Percentiles rank a stretch among this genome's conserved stretches.
Evolutionary conservation across 2,329 filamentous ascomycete genomes (phyloP).

Genomic region (Aspergillus amoenus): DNA sequence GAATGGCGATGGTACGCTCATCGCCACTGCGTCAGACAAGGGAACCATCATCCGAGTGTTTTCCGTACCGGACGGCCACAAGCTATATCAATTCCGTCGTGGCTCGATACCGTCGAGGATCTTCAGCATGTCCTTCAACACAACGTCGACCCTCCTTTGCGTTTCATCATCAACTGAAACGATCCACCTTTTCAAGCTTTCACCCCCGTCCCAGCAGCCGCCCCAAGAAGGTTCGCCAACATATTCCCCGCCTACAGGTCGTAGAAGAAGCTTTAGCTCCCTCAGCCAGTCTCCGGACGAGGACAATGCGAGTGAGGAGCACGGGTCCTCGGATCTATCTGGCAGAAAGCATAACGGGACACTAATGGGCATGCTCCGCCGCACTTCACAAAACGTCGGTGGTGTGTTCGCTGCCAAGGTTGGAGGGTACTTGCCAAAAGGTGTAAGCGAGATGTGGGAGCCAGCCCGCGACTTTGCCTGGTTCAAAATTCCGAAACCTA

Average conservation of each 20-base stretch:
- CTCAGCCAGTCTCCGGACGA: conserved; percentile 28
- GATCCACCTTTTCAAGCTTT: conserved; percentile 89
- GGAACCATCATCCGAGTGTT: conserved; percentile 97
- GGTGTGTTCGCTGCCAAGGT: conserved; percentile 85
- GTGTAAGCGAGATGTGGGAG: conserved; percentile 98
- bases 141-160: conserved; percentile 86
- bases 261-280: conserved; percentile 28
- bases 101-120: conserved; percentile 95
- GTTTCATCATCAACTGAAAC: conserved; percentile 97
- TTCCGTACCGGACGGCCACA: conserved; percentile 83
- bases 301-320: conserved; percentile 33
- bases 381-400: conserved; percentile 91
- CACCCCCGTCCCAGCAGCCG: conserved; percentile 34
- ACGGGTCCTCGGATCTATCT: conserved; percentile 33
- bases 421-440: conserved; percentile 86
- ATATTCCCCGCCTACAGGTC: conserved; percentile 24
- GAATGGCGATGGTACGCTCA: conserved; percentile 85
- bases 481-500: conserved; percentile 78
- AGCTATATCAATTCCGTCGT: conserved; percentile 92
- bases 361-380: conserved; percentile 85
- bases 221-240: conserved; percentile 26
- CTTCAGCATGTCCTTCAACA: conserved; percentile 98
- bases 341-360: conserved; percentile 64
- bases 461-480: conserved; percentile 92
- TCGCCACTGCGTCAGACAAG: conserved; percentile 95